Base-by-base conservation (phyloP, 2,329 filamentous ascomycete species). In the Pseudogymnoascus destructans region DNA sequence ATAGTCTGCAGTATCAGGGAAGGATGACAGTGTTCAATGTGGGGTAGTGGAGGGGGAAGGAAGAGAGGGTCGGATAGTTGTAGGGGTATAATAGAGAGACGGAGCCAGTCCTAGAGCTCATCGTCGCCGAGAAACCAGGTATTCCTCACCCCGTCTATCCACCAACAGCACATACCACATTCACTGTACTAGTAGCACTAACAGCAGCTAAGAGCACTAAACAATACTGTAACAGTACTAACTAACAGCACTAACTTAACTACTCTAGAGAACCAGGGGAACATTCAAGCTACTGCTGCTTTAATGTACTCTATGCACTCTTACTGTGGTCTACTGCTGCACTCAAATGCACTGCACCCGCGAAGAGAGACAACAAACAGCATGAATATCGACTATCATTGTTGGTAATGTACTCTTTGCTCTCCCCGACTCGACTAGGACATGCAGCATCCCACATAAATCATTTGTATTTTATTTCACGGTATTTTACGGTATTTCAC, bases 81-180 rank as follows among this genome's bases (percentile, higher is more conserved):
- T 42, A 23, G 38, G 38, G 17, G 32, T 35, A 35, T 42, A 23
- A 11, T 5, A 11, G 6, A 13, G 23, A 3, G 21, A 27, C 3
- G n/a, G 3, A 27, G 42, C 42, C 42, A 49, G n/a, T 27, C 42
- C 42, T 11, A n/a, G 7, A 27, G 13, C 42, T 49, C 42, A 25
- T 25, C 11, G 23, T 49, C 23, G 42, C 42, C 42, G 27, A 49
- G 42, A 27, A 27, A n/a, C 42, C 3, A 27, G 42, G 42, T 49
- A 49, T 23, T 15, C 42, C 23, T 23, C 21, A 25, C 15, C 42
- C 13, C 13, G 13, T 49, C 42, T 49, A 27, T 27, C 21, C 42
- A 49, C 42, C 17, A 49, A 49, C 42, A 49, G 13, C 42, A 49
- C 42, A 49, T 49, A 49, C 42, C 42, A 49, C 42, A 49, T 49